A percentile compares a stretch with the other conserved stretches of the same genome.
These are phyloP conservation scores for Entelexis paramagnoliae DNA, from an alignment of 1,139 yeast genomes.

Conservation along the genomic window DNA sequence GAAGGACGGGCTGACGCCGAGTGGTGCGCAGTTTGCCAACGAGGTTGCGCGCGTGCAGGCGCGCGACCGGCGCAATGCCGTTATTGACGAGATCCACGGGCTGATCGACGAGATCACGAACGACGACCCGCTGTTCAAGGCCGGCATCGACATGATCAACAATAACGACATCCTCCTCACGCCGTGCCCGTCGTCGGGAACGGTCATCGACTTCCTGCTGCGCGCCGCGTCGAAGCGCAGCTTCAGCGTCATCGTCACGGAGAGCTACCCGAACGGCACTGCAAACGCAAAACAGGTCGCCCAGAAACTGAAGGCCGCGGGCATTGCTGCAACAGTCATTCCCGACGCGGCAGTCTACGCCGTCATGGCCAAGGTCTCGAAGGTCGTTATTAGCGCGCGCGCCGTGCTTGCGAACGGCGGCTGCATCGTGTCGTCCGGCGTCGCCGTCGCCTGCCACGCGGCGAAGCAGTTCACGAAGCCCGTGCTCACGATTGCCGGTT, in stretches of 20 bases:
- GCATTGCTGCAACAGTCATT: slow-evolving; percentile 79
- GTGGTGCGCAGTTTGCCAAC: slow-evolving; percentile 17
- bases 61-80: slow-evolving; percentile 66
- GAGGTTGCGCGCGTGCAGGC: slow-evolving; percentile 18
- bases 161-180: slow-evolving; percentile 86
- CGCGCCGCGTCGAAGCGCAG: slow-evolving; percentile 84
- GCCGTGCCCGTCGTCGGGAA: slow-evolving; percentile 86
- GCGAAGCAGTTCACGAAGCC: slow-evolving; percentile 94
- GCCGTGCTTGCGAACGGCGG: slow-evolving; percentile 96
- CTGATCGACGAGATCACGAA: slow-evolving; percentile 84
- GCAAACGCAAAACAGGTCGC: slow-evolving; percentile 70
- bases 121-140: slow-evolving; percentile 81
- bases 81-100: slow-evolving; percentile 90
- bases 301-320: slow-evolving; percentile 65
- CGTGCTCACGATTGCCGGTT: slow-evolving; percentile 88
- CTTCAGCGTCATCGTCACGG: slow-evolving; percentile 87
- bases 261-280: slow-evolving; percentile 81
- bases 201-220: slow-evolving; percentile 75
- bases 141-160: slow-evolving; percentile 88
- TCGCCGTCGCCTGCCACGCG: slow-evolving; percentile 86
- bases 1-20: slow-evolving; percentile 15
- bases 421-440: slow-evolving; percentile 80
- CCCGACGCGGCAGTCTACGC: slow-evolving; percentile 93
- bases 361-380: slow-evolving; percentile 94
- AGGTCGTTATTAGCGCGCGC: slow-evolving; percentile 84